A percentile compares a stretch with the other conserved stretches of the same genome.
phyloP scores from a whole-genome alignment of 345 rosid species.

The Acer yangbiense region DNA sequence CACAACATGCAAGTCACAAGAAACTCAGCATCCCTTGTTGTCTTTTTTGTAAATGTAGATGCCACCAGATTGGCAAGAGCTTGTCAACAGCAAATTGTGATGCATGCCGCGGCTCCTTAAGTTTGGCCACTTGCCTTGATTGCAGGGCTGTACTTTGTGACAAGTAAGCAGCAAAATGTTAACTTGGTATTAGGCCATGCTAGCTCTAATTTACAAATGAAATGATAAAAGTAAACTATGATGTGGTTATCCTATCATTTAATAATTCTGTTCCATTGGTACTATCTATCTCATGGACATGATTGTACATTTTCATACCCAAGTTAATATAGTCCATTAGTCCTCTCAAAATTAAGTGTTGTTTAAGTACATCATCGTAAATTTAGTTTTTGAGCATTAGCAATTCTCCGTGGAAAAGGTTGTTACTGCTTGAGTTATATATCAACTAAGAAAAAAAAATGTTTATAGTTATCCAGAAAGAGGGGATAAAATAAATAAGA shows the following conservation, averaged over 20 bases:
- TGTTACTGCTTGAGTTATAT: background rate
- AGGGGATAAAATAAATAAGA: background rate
- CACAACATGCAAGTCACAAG: background rate
- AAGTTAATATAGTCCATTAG: background rate
- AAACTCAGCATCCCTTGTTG: slow-evolving; percentile 8
- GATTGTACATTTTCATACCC: background rate
- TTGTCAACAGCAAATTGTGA: slow-evolving; percentile 51
- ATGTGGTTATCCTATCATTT: background rate
- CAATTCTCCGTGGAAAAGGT: background rate
- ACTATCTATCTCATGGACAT: background rate
- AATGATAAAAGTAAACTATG: background rate
- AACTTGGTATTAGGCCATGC: background rate
- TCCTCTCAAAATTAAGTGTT: background rate
- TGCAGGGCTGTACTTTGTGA: slow-evolving; percentile 63
- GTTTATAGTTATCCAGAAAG: background rate
- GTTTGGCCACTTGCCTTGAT: slow-evolving; percentile 66
- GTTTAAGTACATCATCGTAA: background rate
- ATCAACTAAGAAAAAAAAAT: background rate
- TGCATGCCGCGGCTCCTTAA: slow-evolving; percentile 48
- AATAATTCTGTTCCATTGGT: background rate
- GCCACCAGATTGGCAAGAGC: slow-evolving; percentile 54
- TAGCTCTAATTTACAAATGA: background rate
- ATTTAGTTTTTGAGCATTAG: background rate
- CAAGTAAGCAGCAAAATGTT: slow-evolving; percentile 38
- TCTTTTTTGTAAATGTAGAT: slow-evolving; percentile 44